Base-by-base conservation (phyloP, 306 rosid species). In the Sesbania bispinosa region DNA sequence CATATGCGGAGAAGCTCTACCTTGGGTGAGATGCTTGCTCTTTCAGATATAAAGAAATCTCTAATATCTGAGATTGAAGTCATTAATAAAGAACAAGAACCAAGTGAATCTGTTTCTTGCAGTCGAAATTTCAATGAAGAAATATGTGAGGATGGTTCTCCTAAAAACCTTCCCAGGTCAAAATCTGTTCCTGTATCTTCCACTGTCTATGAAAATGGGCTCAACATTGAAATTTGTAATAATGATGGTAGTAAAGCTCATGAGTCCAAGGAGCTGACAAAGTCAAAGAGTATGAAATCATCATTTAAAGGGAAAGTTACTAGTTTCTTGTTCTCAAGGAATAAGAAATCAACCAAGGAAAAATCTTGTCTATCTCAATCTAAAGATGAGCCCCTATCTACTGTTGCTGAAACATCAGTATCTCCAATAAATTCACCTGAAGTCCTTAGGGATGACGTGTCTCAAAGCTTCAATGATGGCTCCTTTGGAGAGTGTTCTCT, bases 21-120 rank as follows among this genome's bases (percentile, higher is more conserved):
- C 13, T 83, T 95, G 80, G 99, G 99, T 19, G 99, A 95, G 85
- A 95, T 95, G 99, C 99, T 95, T 53, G 89, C 96, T 21, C 91
- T 95, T 39, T 88, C 89, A 0, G 96, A 91, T 77, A 39, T 69
- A 59, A 95, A 88, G 86, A 95, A 86, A 80, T 76, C 88, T 26
- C 54, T 72, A 32, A 62, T 72, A 73, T 76, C 88, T 67, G 85
- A 76, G 75, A 85, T 62, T 73, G 85, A 76, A 62, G 67, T 35
- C 71, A 8, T 67, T 67, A 76, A 19, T 62, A 83, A 71, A 67
- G 88, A 82, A 51, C 85, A 57, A 84, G 89, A 86, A 41, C 80
- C 61, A 45, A 61, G 79, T 70, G 90, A 80, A 47, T 86, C 86
- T 54, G 83, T 10, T 76, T 78, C 93, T 68, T 81, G 87, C 77